Conservation (phyloP, 2,329 filamentous ascomycete genomes). For the Chrysosphaeria jannelii region DNA sequence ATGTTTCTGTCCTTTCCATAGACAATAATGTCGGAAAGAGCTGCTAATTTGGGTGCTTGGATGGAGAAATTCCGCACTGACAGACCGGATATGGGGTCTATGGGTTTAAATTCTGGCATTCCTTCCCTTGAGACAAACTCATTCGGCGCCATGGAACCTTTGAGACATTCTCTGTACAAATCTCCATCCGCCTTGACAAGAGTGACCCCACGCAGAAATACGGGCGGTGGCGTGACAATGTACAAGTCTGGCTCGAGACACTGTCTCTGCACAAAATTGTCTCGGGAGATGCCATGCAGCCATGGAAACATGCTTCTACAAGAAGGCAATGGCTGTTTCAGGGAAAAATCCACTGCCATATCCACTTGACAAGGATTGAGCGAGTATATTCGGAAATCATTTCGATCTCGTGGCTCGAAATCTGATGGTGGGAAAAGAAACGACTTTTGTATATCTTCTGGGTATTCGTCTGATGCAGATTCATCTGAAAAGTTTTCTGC, state of each 20-base stretch:
- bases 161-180: conserved; percentile 41
- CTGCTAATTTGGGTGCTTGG: conserved; percentile 63
- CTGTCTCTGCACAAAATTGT: conserved; percentile 73
- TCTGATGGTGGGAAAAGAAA: too few relatives aligned
- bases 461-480: too few relatives aligned
- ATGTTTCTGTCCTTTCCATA: conserved; percentile 46
- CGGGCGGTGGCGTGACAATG: too few relatives aligned
- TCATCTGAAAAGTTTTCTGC: too few relatives aligned
- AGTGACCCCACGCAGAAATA: conserved; percentile 52
- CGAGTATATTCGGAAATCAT: too few relatives aligned
- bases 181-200: conserved; percentile 75
- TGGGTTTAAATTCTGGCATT: conserved; percentile 37
- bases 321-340: too few relatives aligned
- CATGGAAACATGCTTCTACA: conserved; percentile 97
- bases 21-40: conserved; percentile 71
- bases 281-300: conserved; percentile 74
- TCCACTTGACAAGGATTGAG: too few relatives aligned
- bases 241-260: too few relatives aligned
- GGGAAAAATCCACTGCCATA: too few relatives aligned
- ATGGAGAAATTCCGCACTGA: conserved; percentile 96
- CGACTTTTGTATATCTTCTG: too few relatives aligned
- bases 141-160: conserved; percentile 56
- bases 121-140: conserved; percentile 40
- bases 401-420: too few relatives aligned
- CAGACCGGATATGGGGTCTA: conserved; percentile 71